Evolutionary conservation across 225 moss, liverwort and hornwort genomes (phyloP).

Genomic region (Bryum argenteum): DNA sequence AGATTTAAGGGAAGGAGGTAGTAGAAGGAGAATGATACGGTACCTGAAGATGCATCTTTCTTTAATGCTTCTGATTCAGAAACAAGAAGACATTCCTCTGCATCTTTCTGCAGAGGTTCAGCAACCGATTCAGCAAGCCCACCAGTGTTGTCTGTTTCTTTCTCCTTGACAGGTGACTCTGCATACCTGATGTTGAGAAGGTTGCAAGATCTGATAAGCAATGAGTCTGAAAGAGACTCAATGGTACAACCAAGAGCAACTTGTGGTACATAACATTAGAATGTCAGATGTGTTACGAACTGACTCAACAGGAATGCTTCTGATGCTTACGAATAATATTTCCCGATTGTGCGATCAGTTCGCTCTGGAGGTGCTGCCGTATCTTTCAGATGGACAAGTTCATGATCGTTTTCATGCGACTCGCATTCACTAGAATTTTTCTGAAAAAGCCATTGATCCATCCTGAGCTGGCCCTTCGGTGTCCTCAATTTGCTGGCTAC

Average conservation of each 20-base stretch:
- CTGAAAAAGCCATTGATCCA: conserved; percentile 42
- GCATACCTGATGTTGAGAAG: no score
- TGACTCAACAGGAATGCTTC: conserved; percentile 9
- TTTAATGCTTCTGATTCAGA: background rate
- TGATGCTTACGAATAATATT: conserved; percentile 52
- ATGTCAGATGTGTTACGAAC: background rate
- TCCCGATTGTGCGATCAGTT: conserved; percentile 61
- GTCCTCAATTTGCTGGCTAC: no score
- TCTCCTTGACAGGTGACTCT: no score
- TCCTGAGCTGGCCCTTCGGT: conserved; percentile 46
- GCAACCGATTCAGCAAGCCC: no score
- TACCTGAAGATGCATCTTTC: background rate
- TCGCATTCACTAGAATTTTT: conserved; percentile 28
- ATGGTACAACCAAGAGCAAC: no score
- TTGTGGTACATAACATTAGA: no score
- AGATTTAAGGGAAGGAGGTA: background rate
- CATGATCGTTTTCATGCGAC: conserved; percentile 34
- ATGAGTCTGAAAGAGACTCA: no score
- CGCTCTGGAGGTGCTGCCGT: conserved; percentile 46
- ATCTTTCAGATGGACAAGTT: conserved; percentile 29
- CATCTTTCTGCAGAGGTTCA: no score
- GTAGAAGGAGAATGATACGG: background rate
- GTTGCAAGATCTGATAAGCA: no score
- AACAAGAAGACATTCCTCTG: no score
- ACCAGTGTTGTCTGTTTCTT: no score